phyloP scores from a whole-genome alignment of 495 filamentous ascomycete species.

The Xylaria acuta region DNA sequence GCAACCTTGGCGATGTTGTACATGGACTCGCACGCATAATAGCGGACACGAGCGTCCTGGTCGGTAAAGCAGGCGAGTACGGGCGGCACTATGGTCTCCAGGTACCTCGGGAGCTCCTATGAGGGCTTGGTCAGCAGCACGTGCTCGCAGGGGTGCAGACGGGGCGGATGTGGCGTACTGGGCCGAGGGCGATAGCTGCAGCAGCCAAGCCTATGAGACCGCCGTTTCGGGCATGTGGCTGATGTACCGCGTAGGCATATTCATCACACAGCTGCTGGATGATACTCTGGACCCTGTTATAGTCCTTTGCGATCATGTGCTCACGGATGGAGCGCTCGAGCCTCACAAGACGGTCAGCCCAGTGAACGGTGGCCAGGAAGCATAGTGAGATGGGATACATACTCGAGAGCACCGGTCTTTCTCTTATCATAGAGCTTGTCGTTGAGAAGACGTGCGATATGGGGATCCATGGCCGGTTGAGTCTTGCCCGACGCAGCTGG shows the following conservation, averaged over 20 bases:
- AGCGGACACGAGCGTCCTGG: constrained; percentile 96
- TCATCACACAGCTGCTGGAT: constrained; percentile 97
- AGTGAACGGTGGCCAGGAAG: constrained; percentile 13
- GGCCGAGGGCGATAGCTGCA: constrained; percentile 92
- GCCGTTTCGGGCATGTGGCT: constrained; percentile 95
- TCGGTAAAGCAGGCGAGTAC: constrained; percentile 99
- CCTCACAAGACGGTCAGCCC: constrained; percentile 51
- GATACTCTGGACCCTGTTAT: constrained; percentile 79
- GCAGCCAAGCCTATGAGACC: constrained; percentile 96
- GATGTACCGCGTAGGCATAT: constrained; percentile 96
- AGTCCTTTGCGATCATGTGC: constrained; percentile 74
- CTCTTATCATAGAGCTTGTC: constrained; percentile 99
- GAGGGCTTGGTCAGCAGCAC: constrained; percentile 27
- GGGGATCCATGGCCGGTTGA: constrained; percentile 73
- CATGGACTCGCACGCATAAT: constrained; percentile 99
- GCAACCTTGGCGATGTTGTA: constrained; percentile 99
- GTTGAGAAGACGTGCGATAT: constrained; percentile 87
- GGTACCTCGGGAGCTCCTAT: constrained; percentile 85
- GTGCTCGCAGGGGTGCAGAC: constrained; percentile 23
- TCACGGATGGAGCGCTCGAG: constrained; percentile 93
- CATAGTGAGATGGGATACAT: constrained; percentile 47
- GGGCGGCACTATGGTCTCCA: constrained; percentile 92
- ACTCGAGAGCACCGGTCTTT: constrained; percentile 97
- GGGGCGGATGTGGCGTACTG: constrained; percentile 62
- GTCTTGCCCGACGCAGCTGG: constrained; percentile 18